Evolutionary conservation across 2,329 filamentous ascomycete genomes (phyloP).

Genomic region (Penicillium polonicum): DNA sequence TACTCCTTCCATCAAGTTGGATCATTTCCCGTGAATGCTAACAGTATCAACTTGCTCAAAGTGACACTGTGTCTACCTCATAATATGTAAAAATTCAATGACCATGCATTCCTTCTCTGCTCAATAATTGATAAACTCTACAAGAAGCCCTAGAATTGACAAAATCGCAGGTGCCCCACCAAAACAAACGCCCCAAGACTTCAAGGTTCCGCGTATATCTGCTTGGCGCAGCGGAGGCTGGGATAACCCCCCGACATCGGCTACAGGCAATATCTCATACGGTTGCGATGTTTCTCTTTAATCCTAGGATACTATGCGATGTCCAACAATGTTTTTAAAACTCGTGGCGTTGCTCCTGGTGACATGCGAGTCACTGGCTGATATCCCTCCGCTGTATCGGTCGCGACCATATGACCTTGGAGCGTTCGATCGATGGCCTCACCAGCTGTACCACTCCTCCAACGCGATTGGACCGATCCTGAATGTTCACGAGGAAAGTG

Average conservation of each 20-base stretch:
- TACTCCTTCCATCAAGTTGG: no score
- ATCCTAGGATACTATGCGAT: not conserved
- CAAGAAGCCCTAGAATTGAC: not conserved
- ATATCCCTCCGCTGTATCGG: not conserved
- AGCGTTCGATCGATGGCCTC: slow-evolving; percentile 2
- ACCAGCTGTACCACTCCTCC: not conserved
- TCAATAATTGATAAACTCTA: no score
- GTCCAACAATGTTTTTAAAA: not conserved
- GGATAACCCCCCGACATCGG: not conserved
- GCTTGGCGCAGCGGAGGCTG: not conserved
- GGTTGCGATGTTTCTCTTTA: not conserved
- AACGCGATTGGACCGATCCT: not conserved
- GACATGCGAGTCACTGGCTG: not conserved
- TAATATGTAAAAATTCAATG: no score
- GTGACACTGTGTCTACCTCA: no score
- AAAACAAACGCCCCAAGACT: not conserved
- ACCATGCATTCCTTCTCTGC: no score
- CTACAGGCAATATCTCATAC: not conserved
- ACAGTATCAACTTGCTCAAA: no score
- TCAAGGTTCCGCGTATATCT: not conserved
- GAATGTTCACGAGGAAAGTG: not conserved
- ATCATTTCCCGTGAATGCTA: no score
- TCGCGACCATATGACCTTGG: slow-evolving; percentile 1
- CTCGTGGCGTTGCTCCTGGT: not conserved
- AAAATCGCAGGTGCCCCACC: not conserved